phyloP scores from a whole-genome alignment of 345 rosid species.

The Turnera subulata region DNA sequence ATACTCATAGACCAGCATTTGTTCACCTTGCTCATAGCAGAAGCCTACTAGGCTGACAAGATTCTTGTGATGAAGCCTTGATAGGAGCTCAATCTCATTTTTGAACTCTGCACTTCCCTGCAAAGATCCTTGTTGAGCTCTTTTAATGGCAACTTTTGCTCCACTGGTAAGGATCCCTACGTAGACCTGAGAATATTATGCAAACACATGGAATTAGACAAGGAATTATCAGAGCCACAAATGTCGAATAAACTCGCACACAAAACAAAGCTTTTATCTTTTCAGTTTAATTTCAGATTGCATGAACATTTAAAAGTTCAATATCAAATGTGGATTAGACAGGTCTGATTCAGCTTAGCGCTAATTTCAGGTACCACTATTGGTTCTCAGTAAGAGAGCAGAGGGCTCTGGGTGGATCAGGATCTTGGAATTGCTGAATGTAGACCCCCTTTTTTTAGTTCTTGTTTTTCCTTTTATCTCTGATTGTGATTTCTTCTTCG shows the following conservation, averaged over 20 bases:
- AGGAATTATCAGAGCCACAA: too few species aligned
- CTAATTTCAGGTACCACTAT: too few species aligned
- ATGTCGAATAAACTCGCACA: too few species aligned
- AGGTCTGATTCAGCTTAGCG: too few species aligned
- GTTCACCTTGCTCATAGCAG: conserved; percentile 67
- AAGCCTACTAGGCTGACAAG: conserved; percentile 69
- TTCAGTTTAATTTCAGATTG: too few species aligned
- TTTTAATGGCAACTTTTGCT: conserved; percentile 59
- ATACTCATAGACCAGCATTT: conserved; percentile 71
- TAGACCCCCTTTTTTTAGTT: too few species aligned
- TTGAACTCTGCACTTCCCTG: conserved; percentile 85
- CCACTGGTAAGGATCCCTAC: conserved; percentile 59
- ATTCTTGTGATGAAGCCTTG: conserved; percentile 85
- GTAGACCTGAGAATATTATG: conserved; percentile 50
- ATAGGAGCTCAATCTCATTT: conserved; percentile 83
- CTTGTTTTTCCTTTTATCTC: too few species aligned
- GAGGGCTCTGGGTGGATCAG: neutral
- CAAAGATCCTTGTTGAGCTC: conserved; percentile 77
- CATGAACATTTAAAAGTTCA: neutral
- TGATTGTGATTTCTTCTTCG: too few species aligned
- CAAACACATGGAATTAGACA: neutral
- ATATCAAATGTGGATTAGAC: neutral
- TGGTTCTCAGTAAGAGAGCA: neutral
- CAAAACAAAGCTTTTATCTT: too few species aligned
- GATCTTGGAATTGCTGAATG: too few species aligned